Base-by-base conservation (phyloP, 257 asterid species). In the Haberlea rhodopensis region DNA sequence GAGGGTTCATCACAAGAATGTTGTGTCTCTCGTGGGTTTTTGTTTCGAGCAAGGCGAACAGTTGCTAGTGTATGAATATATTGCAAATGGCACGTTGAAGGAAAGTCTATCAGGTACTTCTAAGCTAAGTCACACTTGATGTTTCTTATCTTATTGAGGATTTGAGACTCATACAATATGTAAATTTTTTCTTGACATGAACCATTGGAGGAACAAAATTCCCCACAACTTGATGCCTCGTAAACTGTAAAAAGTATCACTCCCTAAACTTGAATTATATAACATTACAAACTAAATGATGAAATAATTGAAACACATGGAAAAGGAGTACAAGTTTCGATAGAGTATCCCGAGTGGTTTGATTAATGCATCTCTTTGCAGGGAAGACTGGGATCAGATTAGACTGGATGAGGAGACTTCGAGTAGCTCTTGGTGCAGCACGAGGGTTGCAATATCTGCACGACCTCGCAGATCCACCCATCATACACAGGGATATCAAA, bases 1-100 rank as follows among this genome's bases (percentile, higher is more conserved):
- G 2, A 87, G 98, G 69, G 98, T 89, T 79, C 98, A 91, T 75
- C 96, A 91, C 90, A 91, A 78, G 68, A 91, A 91, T 46, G 78
- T 91, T 0, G 98, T 91, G 23, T 37, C 79, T 52, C 84, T 91
- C 2, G 76, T 78, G 7, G 98, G 98, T n/a, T 86, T 91, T 57
- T 91, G 94, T 66, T 91, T 88, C 45, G 94, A 86, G 60, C 90
- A 84, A 29, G 87, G 76, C 21, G 98, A 91, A 73, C 91, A 84
- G 25, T 86, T 88, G 94, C 69, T 91, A 79, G 78, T 91, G 53
- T 91, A 91, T 48, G 96, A 91, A 76, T 88, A 78, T 8, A 75
- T 84, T 66, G 73, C 85, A 16, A 89, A 89, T 69, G 98, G 98
- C 70, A 80, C 96, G 1, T 56, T 91, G 78, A 91, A 82, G 79